Evolutionary conservation across 176 grass and related monocot genomes (phyloP), one percentile per base, ranked within the genome.

Genomic region (Oryza officinalis): DNA sequence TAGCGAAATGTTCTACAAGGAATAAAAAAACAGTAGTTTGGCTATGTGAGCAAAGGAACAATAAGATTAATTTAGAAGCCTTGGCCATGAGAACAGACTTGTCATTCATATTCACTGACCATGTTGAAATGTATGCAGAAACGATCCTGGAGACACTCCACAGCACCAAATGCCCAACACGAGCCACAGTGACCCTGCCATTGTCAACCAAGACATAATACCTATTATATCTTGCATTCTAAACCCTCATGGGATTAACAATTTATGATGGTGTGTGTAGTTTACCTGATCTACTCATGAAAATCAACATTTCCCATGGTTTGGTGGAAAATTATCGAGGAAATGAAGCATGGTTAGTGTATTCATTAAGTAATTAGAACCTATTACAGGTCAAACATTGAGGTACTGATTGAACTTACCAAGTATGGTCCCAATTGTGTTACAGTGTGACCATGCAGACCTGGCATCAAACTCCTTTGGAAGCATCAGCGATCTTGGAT

Each of bases 81-180:
- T 73, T n/a, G 33, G 31, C 17, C 11, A 61, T 44, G 20, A 80
- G 20, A 66, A 47, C 11, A 69, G 13, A 2, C 45, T 76, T 68
- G 76, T 27, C 63, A 1, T 33, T 10, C 40, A 18, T 71, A 82
- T 81, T 20, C 41, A 63, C 70, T 89, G 33, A 89, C 96, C 44
- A 85, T 80, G 80, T 76, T 82, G 50, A 90, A 88, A 75, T 98
- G 91, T 68, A 98, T 93, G 83, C 93, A 98, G 71, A 98, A 98
- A 44, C 93, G 96, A 93, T 98, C 96, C 25, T 92, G 88, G 65
- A 98, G 89, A 22, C 87, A 90, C 85, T 98, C 96, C 50, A 98
- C 96, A 31, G 93, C 96, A 65, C 83, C 96, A 87, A 98, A 95
- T 63, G 93, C 96, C 96, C 93, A 98, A 40, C 96, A 95, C 9